Percentiles rank a stretch among this genome's conserved stretches.
phyloP scores from a whole-genome alignment of 768 basidiomycete species.

The Strobilomyces dryophilus region DNA sequence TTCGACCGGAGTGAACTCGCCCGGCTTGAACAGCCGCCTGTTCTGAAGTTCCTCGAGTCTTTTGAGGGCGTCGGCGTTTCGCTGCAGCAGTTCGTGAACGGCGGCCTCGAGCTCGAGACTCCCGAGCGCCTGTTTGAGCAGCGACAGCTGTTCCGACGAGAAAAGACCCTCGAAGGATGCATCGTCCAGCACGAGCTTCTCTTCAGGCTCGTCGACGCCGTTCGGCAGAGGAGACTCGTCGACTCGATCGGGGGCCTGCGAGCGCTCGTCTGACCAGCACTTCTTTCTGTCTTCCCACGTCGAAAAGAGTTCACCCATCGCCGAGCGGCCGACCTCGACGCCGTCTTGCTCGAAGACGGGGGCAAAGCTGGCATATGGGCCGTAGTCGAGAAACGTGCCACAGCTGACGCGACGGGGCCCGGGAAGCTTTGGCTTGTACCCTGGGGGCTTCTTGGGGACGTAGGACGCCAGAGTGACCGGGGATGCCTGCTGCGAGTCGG shows the following conservation, averaged over 20 bases:
- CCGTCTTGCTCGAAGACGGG: conserved; percentile 77
- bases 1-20: conserved; percentile 46
- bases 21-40: conserved; percentile 45
- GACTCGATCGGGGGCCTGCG: background rate
- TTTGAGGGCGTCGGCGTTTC: conserved; percentile 59
- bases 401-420: conserved; percentile 53
- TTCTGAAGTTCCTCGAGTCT: conserved; percentile 65
- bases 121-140: conserved; percentile 57
- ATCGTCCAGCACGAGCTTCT: conserved; percentile 25
- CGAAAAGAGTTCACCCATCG: conserved; percentile 58
- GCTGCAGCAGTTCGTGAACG: conserved; percentile 62
- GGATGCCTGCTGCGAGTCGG: conserved; percentile 17
- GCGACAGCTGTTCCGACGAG: conserved; percentile 48
- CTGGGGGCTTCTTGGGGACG: conserved; percentile 38
- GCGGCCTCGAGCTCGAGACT: conserved; percentile 64
- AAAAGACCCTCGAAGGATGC: conserved; percentile 53
- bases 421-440: conserved; percentile 40
- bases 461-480: conserved; percentile 57
- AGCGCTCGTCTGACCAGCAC: conserved; percentile 24
- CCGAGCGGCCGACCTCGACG: conserved; percentile 59
- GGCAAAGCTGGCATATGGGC: conserved; percentile 69
- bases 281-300: conserved; percentile 43
- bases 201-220: conserved; percentile 6
- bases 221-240: conserved; percentile 8
- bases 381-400: conserved; percentile 77